These are phyloP conservation scores for Seiridium unicorne DNA, from an alignment of 2,329 filamentous ascomycete species.

Conservation along the genomic window DNA sequence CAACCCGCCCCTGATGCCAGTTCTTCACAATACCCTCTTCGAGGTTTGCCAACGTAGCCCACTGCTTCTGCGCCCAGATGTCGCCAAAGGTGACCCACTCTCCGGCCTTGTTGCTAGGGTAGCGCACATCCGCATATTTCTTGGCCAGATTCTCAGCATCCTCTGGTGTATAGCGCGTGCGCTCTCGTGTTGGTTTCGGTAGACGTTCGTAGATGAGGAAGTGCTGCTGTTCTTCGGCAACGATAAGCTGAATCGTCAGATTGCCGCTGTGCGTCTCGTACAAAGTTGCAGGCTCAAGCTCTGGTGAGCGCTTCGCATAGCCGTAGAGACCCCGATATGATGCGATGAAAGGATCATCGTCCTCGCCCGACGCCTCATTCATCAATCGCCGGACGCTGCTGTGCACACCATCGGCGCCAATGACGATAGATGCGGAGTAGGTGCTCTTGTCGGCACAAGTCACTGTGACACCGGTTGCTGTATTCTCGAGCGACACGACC, in stretches of 20 bases:
- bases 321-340: slow-evolving; percentile 22
- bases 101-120: slow-evolving; percentile 14
- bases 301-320: slow-evolving; percentile 9
- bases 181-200: slow-evolving; percentile 20
- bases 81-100: slow-evolving; percentile 22
- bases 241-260: slow-evolving; percentile 22
- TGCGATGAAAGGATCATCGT: slow-evolving; percentile 18
- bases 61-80: slow-evolving; percentile 15
- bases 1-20: slow-evolving; percentile 29
- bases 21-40: slow-evolving; percentile 31
- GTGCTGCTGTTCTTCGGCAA: slow-evolving; percentile 16
- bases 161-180: slow-evolving; percentile 23
- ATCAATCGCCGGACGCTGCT: slow-evolving; percentile 32
- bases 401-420: slow-evolving; percentile 41
- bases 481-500: slow-evolving; percentile 8
- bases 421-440: slow-evolving; percentile 34
- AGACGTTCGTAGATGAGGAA: slow-evolving; percentile 12
- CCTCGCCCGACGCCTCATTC: slow-evolving; percentile 15
- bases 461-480: slow-evolving; percentile 8
- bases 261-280: slow-evolving; percentile 14
- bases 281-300: slow-evolving; percentile 7
- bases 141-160: slow-evolving; percentile 24
- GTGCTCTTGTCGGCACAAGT: slow-evolving; percentile 30
- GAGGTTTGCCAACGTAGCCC: slow-evolving; percentile 24
- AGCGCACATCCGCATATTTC: slow-evolving; percentile 22